Evolutionary conservation across 1,284 basidiomycete species (phyloP).

Genomic region (Irpex sp.): DNA sequence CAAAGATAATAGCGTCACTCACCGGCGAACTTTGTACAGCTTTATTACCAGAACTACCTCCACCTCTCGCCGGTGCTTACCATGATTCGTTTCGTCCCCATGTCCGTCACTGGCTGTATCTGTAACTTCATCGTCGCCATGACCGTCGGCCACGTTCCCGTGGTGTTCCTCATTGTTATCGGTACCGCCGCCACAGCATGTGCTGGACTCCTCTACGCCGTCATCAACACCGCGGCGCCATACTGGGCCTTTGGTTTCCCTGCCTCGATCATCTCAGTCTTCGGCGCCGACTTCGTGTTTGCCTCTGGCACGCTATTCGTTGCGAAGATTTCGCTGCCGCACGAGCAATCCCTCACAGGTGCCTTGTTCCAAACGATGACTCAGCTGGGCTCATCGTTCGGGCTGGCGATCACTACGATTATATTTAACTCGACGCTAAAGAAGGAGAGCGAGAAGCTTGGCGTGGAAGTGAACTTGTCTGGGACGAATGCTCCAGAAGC

Average conservation of each 20-base stretch:
- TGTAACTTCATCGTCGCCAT: constrained; percentile 71
- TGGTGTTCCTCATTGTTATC: constrained; percentile 48
- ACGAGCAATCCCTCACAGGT: constrained; percentile 79
- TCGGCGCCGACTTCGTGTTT: constrained; percentile 81
- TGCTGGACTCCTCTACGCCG: constrained; percentile 71
- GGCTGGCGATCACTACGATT: constrained; percentile 73
- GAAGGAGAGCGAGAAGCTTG: constrained; percentile 27
- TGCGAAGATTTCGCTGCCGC: constrained; percentile 63
- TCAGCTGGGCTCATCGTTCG: constrained; percentile 71
- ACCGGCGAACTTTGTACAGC: constrained; percentile 28
- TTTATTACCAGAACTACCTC: constrained; percentile 69
- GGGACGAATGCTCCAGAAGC: constrained; percentile 31
- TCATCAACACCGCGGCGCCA: constrained; percentile 53
- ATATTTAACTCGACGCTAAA: constrained; percentile 56
- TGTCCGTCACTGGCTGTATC: constrained; percentile 64
- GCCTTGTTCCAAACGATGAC: constrained; percentile 77
- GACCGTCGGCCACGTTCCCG: constrained; percentile 51
- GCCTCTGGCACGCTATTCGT: constrained; percentile 74
- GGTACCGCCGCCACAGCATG: constrained; percentile 62
- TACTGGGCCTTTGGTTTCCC: constrained; percentile 87
- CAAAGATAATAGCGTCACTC: neutral
- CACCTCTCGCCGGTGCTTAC: constrained; percentile 56
- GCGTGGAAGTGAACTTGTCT: constrained; percentile 26
- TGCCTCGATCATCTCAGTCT: constrained; percentile 65
- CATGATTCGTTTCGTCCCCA: constrained; percentile 77